Base-by-base conservation (phyloP, 805 yeast species). In the Teunomyces funiuensis region DNA sequence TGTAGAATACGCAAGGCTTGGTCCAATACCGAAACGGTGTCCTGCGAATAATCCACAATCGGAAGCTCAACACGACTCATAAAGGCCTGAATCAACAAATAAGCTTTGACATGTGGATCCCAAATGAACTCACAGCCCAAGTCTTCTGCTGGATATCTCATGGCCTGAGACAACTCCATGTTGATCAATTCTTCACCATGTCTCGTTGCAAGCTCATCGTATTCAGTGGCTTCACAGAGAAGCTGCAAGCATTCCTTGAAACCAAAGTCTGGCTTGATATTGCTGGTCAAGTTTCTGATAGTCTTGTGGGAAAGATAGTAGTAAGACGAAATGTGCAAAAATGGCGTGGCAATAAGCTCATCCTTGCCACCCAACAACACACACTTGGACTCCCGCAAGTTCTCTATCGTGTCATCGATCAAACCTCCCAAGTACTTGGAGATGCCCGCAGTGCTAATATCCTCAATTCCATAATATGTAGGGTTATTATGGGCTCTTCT, bases 251-350 rank as follows among this genome's bases (percentile, higher is more conserved):
- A 77, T 39, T 80, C 78, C 58, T 89, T 65, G 53, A 85, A 80
- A 3, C 74, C 26, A 45, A 65, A 58, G 8, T 58, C 81, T 6
- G 65, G 65, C 25, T 60, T 58, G 13, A 86, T 73, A 40, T 77
- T 77, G 11, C 66, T 67, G 43, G 88, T 64, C 40, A 91, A 69
- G 42, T 75, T 78, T 44, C 97, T 73, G 47, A 93, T 79, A 0
- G 98, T 90, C 60, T 80, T 80, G 63, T 93, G 98, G 1, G 97
- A 88, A 53, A 93, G 73, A 67, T 93, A 93, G 63, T 93, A 93
- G 65, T 85, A 93, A 2, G 97, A 88, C 1, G 96, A 77, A 29
- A 93, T 87, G 47, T 81, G 78, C 64, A 93, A 73, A 58, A 81
- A 89, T 14, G 95, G 88, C 0, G 98, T 89, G 6, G 96, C 76